Percentiles rank a stretch among this genome's conserved stretches.
Evolutionary conservation across 352 stramenopile species (phyloP).

Genomic region (Phytopythium oedochilum): DNA sequence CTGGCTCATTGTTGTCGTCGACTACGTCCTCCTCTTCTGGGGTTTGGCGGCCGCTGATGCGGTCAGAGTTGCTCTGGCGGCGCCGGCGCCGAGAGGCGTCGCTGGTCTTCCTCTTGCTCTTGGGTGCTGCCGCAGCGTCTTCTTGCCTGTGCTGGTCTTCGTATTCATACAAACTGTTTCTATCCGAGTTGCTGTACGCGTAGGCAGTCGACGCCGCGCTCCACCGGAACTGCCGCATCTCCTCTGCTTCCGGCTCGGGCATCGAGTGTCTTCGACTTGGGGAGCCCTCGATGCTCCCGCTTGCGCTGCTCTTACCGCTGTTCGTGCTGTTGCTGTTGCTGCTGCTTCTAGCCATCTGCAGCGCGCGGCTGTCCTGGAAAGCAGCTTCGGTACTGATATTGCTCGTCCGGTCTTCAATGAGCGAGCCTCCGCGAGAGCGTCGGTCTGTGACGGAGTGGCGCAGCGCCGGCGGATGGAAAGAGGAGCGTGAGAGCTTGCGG

Average conservation of each 20-base stretch:
- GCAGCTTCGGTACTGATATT: neutral
- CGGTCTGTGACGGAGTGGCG: conserved; percentile 10
- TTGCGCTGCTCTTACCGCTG: conserved; percentile 17
- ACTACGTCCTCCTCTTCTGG: conserved; percentile 4
- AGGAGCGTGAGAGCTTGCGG: conserved; percentile 14
- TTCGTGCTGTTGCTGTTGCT: conserved; percentile 22
- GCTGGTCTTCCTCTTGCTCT: neutral
- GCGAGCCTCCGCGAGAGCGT: conserved; percentile 25
- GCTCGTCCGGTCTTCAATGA: conserved; percentile 21
- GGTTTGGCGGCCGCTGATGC: neutral
- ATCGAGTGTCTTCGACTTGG: conserved; percentile 13
- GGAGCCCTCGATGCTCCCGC: conserved; percentile 14
- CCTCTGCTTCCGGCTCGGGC: conserved; percentile 20
- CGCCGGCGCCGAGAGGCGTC: neutral
- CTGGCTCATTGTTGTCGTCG: conserved; percentile 3
- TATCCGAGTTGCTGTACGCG: neutral
- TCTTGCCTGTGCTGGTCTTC: conserved; percentile 5
- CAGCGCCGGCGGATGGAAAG: neutral
- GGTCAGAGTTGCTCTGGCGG: neutral
- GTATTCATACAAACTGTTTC: conserved; percentile 4
- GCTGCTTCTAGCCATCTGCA: conserved; percentile 12
- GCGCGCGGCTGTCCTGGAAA: neutral
- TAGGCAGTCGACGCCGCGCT: neutral
- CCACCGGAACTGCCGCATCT: conserved; percentile 15
- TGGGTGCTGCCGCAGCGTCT: neutral